A percentile compares a stretch with the other conserved stretches of the same genome.
These are phyloP conservation scores for Choiromyces venosus DNA, from an alignment of 495 filamentous ascomycete genomes.

Conservation along the genomic window DNA sequence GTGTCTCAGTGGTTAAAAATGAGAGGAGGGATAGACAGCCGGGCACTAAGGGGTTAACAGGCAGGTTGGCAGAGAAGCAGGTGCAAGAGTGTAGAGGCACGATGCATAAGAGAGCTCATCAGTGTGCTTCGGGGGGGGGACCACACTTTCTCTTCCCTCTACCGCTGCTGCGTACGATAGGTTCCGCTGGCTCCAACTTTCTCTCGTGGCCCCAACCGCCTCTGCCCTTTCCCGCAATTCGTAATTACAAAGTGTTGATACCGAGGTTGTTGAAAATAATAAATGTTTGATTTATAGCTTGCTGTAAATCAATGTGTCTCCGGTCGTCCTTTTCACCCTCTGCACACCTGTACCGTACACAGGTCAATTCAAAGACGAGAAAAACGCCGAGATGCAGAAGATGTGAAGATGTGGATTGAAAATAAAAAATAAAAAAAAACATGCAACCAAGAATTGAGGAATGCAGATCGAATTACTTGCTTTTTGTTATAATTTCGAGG, in stretches of 20 bases:
- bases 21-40: not conserved
- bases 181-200: not conserved
- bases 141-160: not conserved
- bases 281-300: not conserved
- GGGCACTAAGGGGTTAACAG: not conserved
- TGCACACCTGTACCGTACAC: too few species aligned
- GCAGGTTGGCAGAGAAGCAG: not conserved
- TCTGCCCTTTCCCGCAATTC: not conserved
- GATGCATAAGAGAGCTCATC: not conserved
- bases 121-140: not conserved
- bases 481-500: not conserved
- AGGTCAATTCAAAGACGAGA: not conserved
- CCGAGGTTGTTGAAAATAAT: not conserved
- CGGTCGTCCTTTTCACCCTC: not conserved
- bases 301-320: not conserved
- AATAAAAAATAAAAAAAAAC: not conserved
- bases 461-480: not conserved
- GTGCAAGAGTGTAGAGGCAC: not conserved
- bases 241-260: not conserved
- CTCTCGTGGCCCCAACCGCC: not conserved
- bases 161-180: not conserved
- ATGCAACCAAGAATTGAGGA: not conserved
- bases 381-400: not conserved
- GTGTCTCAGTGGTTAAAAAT: not conserved
- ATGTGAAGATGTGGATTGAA: not conserved